Evolutionary conservation across 2,329 filamentous ascomycete species (phyloP), one percentile per base, ranked within the genome.

Genomic region (Diaporthe sp.): DNA sequence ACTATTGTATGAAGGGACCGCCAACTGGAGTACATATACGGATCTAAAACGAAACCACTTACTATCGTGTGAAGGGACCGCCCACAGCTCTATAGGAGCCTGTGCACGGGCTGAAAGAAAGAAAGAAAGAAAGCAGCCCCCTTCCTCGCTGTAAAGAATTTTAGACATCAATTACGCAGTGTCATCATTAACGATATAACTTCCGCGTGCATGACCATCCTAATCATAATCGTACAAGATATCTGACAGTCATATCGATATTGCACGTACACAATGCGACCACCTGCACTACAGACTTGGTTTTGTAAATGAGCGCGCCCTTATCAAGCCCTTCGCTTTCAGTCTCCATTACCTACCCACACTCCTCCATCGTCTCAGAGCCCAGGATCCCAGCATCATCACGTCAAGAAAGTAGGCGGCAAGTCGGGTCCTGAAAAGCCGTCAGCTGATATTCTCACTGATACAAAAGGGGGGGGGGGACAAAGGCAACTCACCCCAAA

Each of bases 401-500:
- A 76, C 10, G 73, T 76, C 74, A 80, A 47, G 74, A 80, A 80
- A 2, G 79, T 79, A 42, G 77, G 75, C 17, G 79, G 79, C 30
- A 80, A 72, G 59, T 80, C 79, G n/a, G 79, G 79, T n/a, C 78
- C 78, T 79, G 37, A 19, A 22, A 44, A 27, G 32, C 17, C 13
- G 74, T 77, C 37, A 77, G 68, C 35, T 9, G 5, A 12, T 58
- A 27, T 7, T 19, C 9, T 15, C 44, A 27, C n/a, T 42, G 32
- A 37, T 1, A 17, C 1, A 7, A 39, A 27, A n/a, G 1, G 3
- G 10, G 19, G 1, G 22, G 42, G 3, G 12, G n/a, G 8, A 17
- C 32, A 10, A 19, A 35, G 27, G 15, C 6, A 32, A 76, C 81
- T 79, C 69, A 81, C 86, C 86, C 86, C 86, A 88, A 22, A 87